phyloP scores from a whole-genome alignment of 2,329 filamentous ascomycete genomes.

The Calonectria leucothoes region DNA sequence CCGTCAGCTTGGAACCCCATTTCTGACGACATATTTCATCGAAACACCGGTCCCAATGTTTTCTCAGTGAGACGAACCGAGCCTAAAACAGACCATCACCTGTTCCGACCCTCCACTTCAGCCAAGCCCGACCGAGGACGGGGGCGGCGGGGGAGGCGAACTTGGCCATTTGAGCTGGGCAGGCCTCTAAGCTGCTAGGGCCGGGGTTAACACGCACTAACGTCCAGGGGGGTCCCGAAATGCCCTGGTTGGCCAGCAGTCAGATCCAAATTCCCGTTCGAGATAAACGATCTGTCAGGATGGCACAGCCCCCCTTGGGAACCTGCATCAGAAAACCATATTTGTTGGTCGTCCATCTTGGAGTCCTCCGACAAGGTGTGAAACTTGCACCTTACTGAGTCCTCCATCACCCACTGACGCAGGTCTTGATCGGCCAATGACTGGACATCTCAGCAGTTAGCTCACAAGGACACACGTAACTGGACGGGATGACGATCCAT shows the following conservation, averaged over 20 bases:
- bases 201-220: constrained; percentile 30
- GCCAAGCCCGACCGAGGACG: constrained; percentile 24
- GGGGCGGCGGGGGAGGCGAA: constrained; percentile 25
- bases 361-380: neutral
- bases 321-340: neutral
- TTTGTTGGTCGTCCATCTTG: neutral
- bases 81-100: constrained; percentile 6
- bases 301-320: constrained; percentile 1
- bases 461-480: constrained; percentile 16
- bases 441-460: constrained; percentile 9
- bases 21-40: constrained; percentile 6
- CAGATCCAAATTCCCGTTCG: constrained; percentile 34
- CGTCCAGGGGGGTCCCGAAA: constrained; percentile 16
- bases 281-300: constrained; percentile 33
- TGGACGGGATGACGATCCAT: neutral
- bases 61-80: constrained; percentile 3
- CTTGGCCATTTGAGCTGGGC: constrained; percentile 28
- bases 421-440: constrained; percentile 14
- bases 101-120: constrained; percentile 8
- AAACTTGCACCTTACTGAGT: neutral
- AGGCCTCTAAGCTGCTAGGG: constrained; percentile 18
- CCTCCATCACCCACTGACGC: neutral
- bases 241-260: constrained; percentile 35
- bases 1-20: constrained; percentile 3
- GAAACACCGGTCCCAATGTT: neutral